Evolutionary conservation across 495 filamentous ascomycete species (phyloP).

Genomic region (Neurospora sp.): DNA sequence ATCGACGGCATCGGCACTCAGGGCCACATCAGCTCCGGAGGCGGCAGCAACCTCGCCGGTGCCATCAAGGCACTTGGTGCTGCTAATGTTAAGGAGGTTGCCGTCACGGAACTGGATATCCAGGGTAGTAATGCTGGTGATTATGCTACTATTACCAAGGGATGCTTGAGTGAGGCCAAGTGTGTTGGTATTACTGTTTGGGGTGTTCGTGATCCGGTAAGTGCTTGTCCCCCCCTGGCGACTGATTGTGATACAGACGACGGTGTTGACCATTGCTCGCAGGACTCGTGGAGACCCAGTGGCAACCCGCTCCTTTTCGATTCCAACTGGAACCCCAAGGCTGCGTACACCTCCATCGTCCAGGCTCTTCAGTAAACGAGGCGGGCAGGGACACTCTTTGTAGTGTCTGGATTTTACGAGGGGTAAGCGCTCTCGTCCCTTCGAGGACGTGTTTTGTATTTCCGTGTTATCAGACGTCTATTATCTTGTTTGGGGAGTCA

Average conservation of each 20-base stretch:
- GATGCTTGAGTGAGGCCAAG: slow-evolving; percentile 51
- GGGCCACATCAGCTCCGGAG: slow-evolving; percentile 46
- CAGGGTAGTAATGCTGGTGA: slow-evolving; percentile 45
- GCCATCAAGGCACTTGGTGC: slow-evolving; percentile 48
- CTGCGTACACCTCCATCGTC: slow-evolving; percentile 52
- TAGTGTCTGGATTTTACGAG: too few species aligned
- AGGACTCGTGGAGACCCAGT: slow-evolving; percentile 56
- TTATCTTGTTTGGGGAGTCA: too few species aligned
- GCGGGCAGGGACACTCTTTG: neutral
- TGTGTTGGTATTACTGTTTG: slow-evolving; percentile 71
- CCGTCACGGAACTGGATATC: slow-evolving; percentile 60
- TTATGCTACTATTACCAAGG: slow-evolving; percentile 53
- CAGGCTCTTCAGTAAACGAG: slow-evolving; percentile 29
- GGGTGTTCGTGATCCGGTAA: slow-evolving; percentile 59
- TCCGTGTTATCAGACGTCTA: too few species aligned
- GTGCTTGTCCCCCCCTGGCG: slow-evolving; percentile 5
- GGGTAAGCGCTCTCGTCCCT: too few species aligned
- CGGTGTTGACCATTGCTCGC: neutral
- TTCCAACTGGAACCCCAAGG: slow-evolving; percentile 50
- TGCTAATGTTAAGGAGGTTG: slow-evolving; percentile 43
- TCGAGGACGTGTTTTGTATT: too few species aligned
- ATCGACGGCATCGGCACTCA: slow-evolving; percentile 69
- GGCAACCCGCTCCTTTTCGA: slow-evolving; percentile 56
- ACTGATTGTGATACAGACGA: neutral
- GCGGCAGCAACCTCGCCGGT: slow-evolving; percentile 31